These are phyloP conservation scores for Hondaea fermentalgiana DNA, from an alignment of 108 stramenopile genomes.

Conservation along the genomic window DNA sequence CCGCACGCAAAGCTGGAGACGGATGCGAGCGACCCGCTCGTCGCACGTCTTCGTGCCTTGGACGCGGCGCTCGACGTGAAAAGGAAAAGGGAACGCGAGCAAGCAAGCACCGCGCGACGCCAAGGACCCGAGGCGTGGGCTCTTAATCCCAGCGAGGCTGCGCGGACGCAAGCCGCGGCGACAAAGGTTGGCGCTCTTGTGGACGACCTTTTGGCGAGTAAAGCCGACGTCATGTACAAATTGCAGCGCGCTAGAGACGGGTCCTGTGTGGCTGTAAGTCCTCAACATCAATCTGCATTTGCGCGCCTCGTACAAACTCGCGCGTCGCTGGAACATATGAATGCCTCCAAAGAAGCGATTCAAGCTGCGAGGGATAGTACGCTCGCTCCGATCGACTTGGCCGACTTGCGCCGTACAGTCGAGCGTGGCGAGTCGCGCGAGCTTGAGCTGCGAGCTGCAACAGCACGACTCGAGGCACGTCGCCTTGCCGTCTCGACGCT, in stretches of 20 bases:
- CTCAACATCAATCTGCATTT: not conserved
- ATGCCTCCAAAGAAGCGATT: not conserved
- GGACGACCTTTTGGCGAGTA: not conserved
- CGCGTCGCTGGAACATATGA: not conserved
- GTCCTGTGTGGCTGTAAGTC: not conserved
- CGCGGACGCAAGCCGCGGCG: not conserved
- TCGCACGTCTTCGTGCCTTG: not conserved
- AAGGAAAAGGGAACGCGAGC: not conserved
- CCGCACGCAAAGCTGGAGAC: too few species aligned
- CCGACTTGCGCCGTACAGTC: too few species aligned
- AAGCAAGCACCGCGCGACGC: not conserved
- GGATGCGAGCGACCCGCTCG: not conserved
- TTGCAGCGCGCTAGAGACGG: not conserved
- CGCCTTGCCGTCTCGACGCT: too few species aligned
- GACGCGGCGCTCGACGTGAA: not conserved
- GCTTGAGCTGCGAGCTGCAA: too few species aligned
- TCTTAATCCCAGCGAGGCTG: not conserved
- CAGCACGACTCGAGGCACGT: too few species aligned
- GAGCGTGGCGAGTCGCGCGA: too few species aligned
- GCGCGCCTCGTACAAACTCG: not conserved
- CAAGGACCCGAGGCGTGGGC: not conserved
- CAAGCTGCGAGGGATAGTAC: too few species aligned
- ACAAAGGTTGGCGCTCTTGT: not conserved
- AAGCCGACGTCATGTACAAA: not conserved
- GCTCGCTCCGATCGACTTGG: too few species aligned